A percentile compares a stretch with the other conserved stretches of the same genome.
These are phyloP conservation scores for Trichophyton schoenleinii DNA, from an alignment of 2,329 filamentous ascomycete species.

Conservation along the genomic window DNA sequence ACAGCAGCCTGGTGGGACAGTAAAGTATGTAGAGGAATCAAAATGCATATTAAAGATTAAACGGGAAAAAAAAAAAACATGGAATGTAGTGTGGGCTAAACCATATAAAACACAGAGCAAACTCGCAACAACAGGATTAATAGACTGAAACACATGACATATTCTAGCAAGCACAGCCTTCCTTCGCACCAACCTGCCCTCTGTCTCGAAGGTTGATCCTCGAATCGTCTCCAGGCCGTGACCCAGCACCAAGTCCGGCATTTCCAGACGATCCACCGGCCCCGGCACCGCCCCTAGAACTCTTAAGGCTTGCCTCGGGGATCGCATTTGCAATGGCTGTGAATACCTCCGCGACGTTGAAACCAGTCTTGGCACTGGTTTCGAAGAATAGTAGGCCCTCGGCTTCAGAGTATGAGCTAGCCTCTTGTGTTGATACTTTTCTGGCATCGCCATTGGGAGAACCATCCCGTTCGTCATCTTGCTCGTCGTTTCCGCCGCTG, in stretches of 20 bases:
- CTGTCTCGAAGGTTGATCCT: conserved; percentile 72
- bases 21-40: neutral
- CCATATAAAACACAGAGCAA: neutral
- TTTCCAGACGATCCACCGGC: conserved; percentile 44
- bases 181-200: conserved; percentile 64
- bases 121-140: neutral
- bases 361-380: conserved; percentile 91
- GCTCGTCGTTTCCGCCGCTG: conserved; percentile 22
- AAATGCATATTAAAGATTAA: neutral
- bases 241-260: conserved; percentile 42
- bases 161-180: conserved; percentile 74
- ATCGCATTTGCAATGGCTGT: conserved; percentile 97
- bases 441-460: conserved; percentile 60
- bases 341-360: conserved; percentile 91
- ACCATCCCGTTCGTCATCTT: conserved; percentile 33
- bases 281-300: conserved; percentile 57
- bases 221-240: conserved; percentile 37
- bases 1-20: neutral
- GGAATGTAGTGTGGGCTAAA: neutral
- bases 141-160: neutral
- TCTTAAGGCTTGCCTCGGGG: conserved; percentile 91
- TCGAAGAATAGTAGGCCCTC: conserved; percentile 93
- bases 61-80: neutral
- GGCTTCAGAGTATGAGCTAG: conserved; percentile 85
- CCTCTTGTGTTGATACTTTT: conserved; percentile 83